These are phyloP conservation scores for Penicillium frequentans DNA, from an alignment of 2,329 filamentous ascomycete genomes.

Conservation along the genomic window DNA sequence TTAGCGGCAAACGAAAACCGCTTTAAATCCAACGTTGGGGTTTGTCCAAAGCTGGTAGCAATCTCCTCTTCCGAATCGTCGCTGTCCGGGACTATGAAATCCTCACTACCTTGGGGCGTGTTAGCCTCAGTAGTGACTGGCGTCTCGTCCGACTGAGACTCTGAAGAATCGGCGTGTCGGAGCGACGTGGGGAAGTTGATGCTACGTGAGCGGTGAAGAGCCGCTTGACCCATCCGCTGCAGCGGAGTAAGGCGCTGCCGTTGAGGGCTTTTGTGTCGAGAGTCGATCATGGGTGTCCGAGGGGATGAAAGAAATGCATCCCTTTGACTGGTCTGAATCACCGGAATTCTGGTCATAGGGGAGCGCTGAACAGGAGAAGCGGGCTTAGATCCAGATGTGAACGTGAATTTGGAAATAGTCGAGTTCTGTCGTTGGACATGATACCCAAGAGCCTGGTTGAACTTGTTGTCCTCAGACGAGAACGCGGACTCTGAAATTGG, in stretches of 20 bases:
- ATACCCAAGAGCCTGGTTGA: constrained; percentile 36
- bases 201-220: constrained; percentile 39
- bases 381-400: constrained; percentile 20
- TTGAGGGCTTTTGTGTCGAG: constrained; percentile 9
- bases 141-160: constrained; percentile 5
- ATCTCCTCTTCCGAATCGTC: constrained; percentile 44
- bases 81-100: constrained; percentile 52
- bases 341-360: constrained; percentile 10
- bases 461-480: constrained; percentile 18
- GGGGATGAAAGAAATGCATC: constrained; percentile 5
- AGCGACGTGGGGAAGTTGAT: constrained; percentile 29
- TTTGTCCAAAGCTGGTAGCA: constrained; percentile 9
- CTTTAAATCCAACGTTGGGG: constrained; percentile 33
- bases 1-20: constrained; percentile 37
- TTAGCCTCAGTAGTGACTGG: constrained; percentile 10
- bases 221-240: constrained; percentile 42
- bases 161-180: constrained; percentile 5
- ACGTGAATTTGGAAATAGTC: constrained; percentile 36
- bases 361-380: constrained; percentile 1
- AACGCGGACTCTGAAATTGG: background rate
- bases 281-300: constrained; percentile 11
- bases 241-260: constrained; percentile 38
- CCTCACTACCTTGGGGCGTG: constrained; percentile 49
- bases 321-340: constrained; percentile 6
- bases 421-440: constrained; percentile 40